A percentile compares a stretch with the other conserved stretches of the same genome.
Conservation (phyloP, 352 stramenopile species). For the Phytophthora sp. region DNA sequence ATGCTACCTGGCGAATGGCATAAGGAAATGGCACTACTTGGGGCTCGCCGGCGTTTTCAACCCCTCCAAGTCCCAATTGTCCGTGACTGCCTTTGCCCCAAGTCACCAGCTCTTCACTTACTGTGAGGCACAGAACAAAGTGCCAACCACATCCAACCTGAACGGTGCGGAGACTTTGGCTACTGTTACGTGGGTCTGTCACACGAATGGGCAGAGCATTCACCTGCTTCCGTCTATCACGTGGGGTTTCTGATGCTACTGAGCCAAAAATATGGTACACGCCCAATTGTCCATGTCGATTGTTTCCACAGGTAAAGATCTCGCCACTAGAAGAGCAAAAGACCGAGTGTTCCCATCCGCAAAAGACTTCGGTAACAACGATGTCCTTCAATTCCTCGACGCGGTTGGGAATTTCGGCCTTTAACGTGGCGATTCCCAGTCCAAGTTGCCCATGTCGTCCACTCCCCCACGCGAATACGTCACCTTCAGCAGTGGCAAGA, state of each 20-base stretch:
- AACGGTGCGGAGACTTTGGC: conserved; percentile 22
- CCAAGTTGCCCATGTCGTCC: conserved; percentile 78
- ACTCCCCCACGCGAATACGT: conserved; percentile 71
- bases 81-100: conserved; percentile 85
- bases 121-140: conserved; percentile 64
- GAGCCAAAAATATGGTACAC: conserved; percentile 11
- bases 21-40: conserved; percentile 39
- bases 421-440: conserved; percentile 42
- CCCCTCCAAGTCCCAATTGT: conserved; percentile 55
- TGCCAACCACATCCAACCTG: conserved; percentile 80
- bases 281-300: conserved; percentile 79
- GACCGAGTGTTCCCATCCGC: conserved; percentile 83
- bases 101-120: conserved; percentile 41
- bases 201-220: conserved; percentile 39
- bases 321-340: conserved; percentile 47
- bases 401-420: conserved; percentile 32
- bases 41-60: conserved; percentile 30
- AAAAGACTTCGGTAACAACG: conserved; percentile 50
- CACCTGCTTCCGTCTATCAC: conserved; percentile 28
- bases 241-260: neutral
- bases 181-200: conserved; percentile 12
- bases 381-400: conserved; percentile 33
- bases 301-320: conserved; percentile 73
- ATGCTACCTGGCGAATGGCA: conserved; percentile 53
- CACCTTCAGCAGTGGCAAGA: conserved; percentile 48